These are phyloP conservation scores for Suillus cothurnatus DNA, from an alignment of 768 basidiomycete genomes.

Conservation along the genomic window DNA sequence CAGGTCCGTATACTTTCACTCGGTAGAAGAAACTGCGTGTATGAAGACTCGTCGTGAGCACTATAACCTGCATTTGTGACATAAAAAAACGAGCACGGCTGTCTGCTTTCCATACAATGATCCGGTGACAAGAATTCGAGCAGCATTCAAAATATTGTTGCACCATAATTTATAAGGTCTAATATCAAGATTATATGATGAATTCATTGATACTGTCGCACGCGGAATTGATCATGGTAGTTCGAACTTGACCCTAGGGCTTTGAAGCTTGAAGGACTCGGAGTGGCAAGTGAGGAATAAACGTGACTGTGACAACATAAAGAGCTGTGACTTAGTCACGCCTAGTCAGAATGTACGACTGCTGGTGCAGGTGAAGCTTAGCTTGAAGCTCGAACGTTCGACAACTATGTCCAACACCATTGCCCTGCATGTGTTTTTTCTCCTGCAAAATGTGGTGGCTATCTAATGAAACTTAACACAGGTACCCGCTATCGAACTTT, in stretches of 20 bases:
- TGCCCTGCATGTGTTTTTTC: constrained; percentile 40
- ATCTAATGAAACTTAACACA: constrained; percentile 28
- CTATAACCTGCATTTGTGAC: too few relatives aligned
- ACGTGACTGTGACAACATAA: not conserved
- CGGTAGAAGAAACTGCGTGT: too few relatives aligned
- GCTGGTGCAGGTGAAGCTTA: constrained; percentile 14
- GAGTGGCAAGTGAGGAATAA: too few relatives aligned
- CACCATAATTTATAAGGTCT: not conserved
- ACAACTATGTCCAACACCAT: constrained; percentile 54
- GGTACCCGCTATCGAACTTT: constrained; percentile 88
- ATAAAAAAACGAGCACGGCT: too few relatives aligned
- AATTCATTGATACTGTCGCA: not conserved
- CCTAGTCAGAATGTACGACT: not conserved
- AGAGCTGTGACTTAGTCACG: constrained; percentile 19
- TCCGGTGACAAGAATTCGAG: not conserved
- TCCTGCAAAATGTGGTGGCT: not conserved
- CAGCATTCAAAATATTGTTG: not conserved
- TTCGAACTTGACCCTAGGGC: not conserved
- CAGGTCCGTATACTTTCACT: too few relatives aligned
- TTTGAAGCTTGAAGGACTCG: too few relatives aligned
- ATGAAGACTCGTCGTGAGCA: too few relatives aligned
- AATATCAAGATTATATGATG: not conserved
- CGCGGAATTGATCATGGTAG: not conserved
- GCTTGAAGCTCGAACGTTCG: constrained; percentile 21
- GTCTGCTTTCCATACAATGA: too few relatives aligned